Base-by-base conservation (phyloP, 2,329 filamentous ascomycete genomes). In the Aspergillus flavus region DNA sequence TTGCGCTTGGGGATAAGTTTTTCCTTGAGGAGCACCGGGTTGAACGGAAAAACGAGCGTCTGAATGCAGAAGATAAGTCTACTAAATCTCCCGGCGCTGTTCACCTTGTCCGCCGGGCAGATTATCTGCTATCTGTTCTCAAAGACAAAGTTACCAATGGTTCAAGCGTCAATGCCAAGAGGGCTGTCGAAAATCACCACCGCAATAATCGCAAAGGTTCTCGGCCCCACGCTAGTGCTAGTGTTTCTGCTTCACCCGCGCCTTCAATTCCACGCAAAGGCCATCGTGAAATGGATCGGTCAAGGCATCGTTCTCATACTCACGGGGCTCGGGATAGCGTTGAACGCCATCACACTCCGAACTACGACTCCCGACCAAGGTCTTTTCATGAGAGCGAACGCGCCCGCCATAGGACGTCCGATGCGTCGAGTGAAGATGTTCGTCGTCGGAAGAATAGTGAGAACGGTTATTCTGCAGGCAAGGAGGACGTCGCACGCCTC, bases 1-100 rank as follows among this genome's bases (percentile, higher is more conserved):
- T 99, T 26, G 91, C 89, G 10, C 89, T 99, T 81, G 82, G 83
- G 1, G 93, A 97, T 71, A 98, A 97, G 74, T 92, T 98, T 75
- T 99, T 96, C 81, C 82, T 99, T 1, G 95, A 99, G 75, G 96
- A 99, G 78, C 94, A 98, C 76, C 91, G 94, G n/a, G 94, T 98
- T 21, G 95, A 96, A 77, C 95, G 96, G 81, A 98, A 98, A 76
- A 94, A 95, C 72, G 93, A 97, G 77, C 90, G 95, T 41, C 81
- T 87, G 66, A 88, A 88, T 71, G 84, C 84, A 21, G 91, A 78
- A n/a, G 75, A 78, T 32, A 81, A 80, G 63, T 72, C 78, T 32
- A 81, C 80, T 41, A 96, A 96, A 73, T 96, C 94, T 3, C 95
- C 95, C 4, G 95, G 95, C n/a, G 94, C 95, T 26, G 95, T 99